Percentiles rank a stretch among this genome's conserved stretches.
phyloP scores from a whole-genome alignment of 2,329 filamentous ascomycete species.

The Trichocomaceae sp. region DNA sequence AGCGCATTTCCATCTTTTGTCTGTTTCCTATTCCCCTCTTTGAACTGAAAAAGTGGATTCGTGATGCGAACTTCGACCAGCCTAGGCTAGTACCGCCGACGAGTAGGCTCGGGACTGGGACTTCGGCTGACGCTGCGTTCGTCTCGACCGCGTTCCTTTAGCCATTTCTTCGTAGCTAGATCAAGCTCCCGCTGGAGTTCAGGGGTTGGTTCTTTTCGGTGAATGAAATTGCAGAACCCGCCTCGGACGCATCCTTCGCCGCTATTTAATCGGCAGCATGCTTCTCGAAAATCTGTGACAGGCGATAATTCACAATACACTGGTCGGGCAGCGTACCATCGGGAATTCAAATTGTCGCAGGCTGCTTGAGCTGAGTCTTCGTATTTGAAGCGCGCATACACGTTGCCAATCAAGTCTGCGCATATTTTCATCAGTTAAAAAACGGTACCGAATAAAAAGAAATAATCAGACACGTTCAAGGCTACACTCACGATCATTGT shows the following conservation, averaged over 20 bases:
- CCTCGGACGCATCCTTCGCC: conserved; percentile 94
- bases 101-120: conserved; percentile 76
- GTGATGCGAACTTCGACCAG: neutral
- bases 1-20: neutral
- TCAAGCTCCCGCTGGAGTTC: conserved; percentile 85
- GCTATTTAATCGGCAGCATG: conserved; percentile 87
- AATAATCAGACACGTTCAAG: neutral
- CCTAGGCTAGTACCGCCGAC: conserved; percentile 58
- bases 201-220: conserved; percentile 85
- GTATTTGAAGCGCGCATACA: conserved; percentile 99
- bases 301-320: conserved; percentile 98
- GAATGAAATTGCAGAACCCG: conserved; percentile 99
- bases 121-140: conserved; percentile 74
- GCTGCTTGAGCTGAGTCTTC: conserved; percentile 91
- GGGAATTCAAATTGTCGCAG: conserved; percentile 85
- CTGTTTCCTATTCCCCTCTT: neutral
- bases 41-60: neutral
- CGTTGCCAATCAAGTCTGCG: conserved; percentile 89
- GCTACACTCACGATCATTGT: conserved; percentile 75
- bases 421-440: neutral
- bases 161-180: conserved; percentile 92
- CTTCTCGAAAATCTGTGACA: conserved; percentile 96
- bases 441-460: neutral
- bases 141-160: conserved; percentile 76
- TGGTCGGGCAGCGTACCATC: conserved; percentile 94